Conservation (phyloP, 257 asterid genomes). For the Solanum infundibuliforme region DNA sequence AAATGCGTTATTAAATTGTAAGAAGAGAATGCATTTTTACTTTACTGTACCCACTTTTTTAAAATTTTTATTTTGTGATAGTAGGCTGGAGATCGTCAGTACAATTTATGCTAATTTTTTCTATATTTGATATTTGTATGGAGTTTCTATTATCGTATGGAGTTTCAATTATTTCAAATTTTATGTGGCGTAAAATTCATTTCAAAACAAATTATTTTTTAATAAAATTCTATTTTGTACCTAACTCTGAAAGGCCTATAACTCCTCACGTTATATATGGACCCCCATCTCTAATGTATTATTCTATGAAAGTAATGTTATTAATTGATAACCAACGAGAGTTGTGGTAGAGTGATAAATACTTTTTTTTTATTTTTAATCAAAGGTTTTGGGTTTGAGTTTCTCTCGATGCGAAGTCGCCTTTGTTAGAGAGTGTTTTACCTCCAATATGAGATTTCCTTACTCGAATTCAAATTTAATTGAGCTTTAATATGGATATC, state of each 20-base stretch:
- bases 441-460: too few species aligned
- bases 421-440: too few species aligned
- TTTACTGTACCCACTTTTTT: too few species aligned
- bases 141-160: background rate
- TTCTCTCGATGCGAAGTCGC: rapidly evolving
- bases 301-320: background rate
- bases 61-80: too few species aligned
- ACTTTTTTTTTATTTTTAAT: too few species aligned
- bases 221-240: too few species aligned
- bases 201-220: too few species aligned
- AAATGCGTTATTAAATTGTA: background rate
- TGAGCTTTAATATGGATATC: rapidly evolving
- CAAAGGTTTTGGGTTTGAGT: rapidly evolving
- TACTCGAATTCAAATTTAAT: rapidly evolving
- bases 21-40: background rate
- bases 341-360: too few species aligned
- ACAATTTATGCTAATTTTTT: too few species aligned
- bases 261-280: background rate
- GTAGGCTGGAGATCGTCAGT: too few species aligned
- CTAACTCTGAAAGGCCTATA: background rate
- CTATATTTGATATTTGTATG: background rate
- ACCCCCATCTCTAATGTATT: background rate
- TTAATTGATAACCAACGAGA: too few species aligned
- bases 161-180: too few species aligned
- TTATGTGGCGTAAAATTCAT: background rate